Conservation (phyloP, 768 basidiomycete genomes). For the Psilocybe tampanensis region DNA sequence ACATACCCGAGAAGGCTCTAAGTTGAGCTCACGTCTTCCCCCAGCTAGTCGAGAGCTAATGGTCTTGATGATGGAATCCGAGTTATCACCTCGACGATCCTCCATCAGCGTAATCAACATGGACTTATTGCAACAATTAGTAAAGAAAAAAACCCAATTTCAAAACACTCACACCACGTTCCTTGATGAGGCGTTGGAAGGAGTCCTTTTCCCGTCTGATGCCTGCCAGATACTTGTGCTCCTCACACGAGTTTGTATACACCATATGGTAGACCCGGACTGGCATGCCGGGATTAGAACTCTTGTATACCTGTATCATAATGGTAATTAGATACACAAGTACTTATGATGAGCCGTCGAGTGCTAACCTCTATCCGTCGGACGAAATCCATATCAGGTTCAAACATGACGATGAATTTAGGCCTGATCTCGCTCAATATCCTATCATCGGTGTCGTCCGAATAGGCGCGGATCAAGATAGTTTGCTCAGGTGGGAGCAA, state of each 20-base stretch:
- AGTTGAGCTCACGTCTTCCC: slow-evolving; percentile 68
- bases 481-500: slow-evolving; percentile 77
- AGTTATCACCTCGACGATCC: slow-evolving; percentile 48
- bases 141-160: neutral
- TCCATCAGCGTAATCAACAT: slow-evolving; percentile 89
- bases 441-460: slow-evolving; percentile 91
- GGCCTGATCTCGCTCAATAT: slow-evolving; percentile 87
- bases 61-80: slow-evolving; percentile 72
- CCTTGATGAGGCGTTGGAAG: slow-evolving; percentile 90
- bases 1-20: slow-evolving; percentile 65
- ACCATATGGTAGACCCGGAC: slow-evolving; percentile 95
- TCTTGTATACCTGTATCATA: slow-evolving; percentile 73
- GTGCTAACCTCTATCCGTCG: slow-evolving; percentile 81
- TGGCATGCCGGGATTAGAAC: slow-evolving; percentile 77
- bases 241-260: slow-evolving; percentile 92
- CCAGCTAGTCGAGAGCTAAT: slow-evolving; percentile 88
- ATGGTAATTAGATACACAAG: neutral
- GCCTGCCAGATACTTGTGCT: slow-evolving; percentile 91
- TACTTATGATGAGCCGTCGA: neutral
- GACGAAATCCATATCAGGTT: slow-evolving; percentile 90
- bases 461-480: slow-evolving; percentile 84
- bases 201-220: slow-evolving; percentile 92
- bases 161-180: slow-evolving; percentile 71
- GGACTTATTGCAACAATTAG: slow-evolving; percentile 50
- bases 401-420: slow-evolving; percentile 93